phyloP scores from a whole-genome alignment of 257 asterid species.

The Plantago major region DNA sequence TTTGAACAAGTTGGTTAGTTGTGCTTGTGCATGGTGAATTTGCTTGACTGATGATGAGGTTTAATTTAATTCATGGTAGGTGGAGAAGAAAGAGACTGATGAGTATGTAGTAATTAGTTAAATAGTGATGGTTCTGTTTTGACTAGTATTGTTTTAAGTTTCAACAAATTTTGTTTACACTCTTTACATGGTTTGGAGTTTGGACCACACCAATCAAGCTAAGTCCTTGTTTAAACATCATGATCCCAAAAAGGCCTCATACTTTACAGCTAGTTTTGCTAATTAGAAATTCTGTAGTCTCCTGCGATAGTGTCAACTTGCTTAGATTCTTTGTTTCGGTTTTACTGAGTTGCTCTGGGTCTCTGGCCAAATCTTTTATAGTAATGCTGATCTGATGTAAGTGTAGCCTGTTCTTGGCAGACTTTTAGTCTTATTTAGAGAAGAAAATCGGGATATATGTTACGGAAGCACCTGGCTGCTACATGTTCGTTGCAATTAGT shows the following conservation, averaged over 20 bases:
- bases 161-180: background rate
- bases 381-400: no score
- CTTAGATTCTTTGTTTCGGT: conserved; percentile 8
- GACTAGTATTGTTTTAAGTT: conserved; percentile 7
- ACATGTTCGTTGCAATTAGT: no score
- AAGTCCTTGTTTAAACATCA: background rate
- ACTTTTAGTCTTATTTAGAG: no score
- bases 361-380: background rate
- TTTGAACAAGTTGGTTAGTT: no score
- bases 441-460: no score
- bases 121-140: conserved; percentile 14
- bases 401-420: no score
- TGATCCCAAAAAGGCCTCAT: conserved; percentile 14
- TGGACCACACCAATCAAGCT: conserved; percentile 25
- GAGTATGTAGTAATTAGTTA: conserved; percentile 8
- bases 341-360: background rate
- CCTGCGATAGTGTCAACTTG: conserved; percentile 11
- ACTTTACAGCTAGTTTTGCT: conserved; percentile 12
- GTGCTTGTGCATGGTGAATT: no score
- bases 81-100: conserved; percentile 4
- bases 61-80: conserved; percentile 12
- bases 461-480: no score
- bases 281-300: background rate
- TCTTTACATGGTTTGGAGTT: background rate
- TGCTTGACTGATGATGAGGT: no score